phyloP scores from a whole-genome alignment of 139 green algal species.

The Chlamydomonas schloesseri region DNA sequence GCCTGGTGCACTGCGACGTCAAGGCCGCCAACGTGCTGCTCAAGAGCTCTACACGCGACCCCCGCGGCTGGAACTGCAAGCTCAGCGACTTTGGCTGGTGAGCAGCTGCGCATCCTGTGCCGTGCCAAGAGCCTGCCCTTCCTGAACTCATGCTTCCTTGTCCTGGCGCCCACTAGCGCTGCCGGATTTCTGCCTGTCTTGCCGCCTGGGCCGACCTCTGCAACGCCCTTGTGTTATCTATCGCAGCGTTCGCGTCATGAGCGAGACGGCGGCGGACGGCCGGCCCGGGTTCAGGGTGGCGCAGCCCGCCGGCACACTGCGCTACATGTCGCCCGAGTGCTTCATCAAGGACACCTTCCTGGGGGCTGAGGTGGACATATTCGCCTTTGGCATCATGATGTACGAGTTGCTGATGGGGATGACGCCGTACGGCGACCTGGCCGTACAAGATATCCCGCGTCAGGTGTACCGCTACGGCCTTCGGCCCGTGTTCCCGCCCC shows the following conservation, averaged over 20 bases:
- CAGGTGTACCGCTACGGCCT: background rate
- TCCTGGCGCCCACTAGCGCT: too few species aligned
- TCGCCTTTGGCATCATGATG: slow-evolving; percentile 38
- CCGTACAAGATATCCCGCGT: background rate
- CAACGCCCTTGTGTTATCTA: too few species aligned
- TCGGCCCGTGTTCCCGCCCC: background rate
- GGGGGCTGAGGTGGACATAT: background rate
- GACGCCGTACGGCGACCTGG: background rate
- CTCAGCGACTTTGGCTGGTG: slow-evolving; percentile 18
- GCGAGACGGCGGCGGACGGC: background rate
- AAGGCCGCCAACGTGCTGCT: slow-evolving; percentile 32
- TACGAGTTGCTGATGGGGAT: slow-evolving; percentile 43
- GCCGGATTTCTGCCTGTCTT: too few species aligned
- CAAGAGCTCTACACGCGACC: background rate
- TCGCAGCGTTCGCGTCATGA: too few species aligned
- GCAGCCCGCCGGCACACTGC: background rate
- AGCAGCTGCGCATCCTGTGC: too few species aligned
- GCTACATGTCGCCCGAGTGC: background rate
- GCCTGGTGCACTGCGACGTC: slow-evolving; percentile 14
- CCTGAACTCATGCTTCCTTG: too few species aligned
- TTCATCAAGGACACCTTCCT: background rate
- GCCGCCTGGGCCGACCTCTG: too few species aligned
- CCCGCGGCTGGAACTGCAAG: slow-evolving; percentile 32
- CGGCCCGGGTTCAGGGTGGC: background rate
- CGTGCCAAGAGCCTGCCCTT: too few species aligned